These are phyloP conservation scores for Leccinum disarticulatum DNA, from an alignment of 768 basidiomycete genomes.

Conservation along the genomic window DNA sequence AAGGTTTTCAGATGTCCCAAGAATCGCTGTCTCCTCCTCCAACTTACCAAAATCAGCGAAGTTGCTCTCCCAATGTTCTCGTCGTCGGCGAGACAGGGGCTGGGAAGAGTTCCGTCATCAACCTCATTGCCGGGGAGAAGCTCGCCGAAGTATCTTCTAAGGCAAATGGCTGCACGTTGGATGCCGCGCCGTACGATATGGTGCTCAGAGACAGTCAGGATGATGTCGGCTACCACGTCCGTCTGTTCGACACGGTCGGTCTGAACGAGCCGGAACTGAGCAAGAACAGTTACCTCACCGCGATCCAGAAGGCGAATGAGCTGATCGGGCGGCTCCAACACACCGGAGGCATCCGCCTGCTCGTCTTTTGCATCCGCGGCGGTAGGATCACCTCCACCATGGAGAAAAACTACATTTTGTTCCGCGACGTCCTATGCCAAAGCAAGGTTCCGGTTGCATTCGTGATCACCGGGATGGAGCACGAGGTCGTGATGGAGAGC, in stretches of 20 bases:
- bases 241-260: conserved; percentile 34
- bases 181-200: conserved; percentile 24
- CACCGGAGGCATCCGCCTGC: conserved; percentile 28
- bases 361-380: conserved; percentile 35
- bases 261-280: conserved; percentile 27
- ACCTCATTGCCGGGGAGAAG: conserved; percentile 34
- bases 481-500: conserved; percentile 28
- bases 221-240: conserved; percentile 12
- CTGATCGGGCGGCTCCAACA: conserved; percentile 33
- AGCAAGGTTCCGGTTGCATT: conserved; percentile 32
- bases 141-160: conserved; percentile 29
- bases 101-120: conserved; percentile 43
- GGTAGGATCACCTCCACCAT: conserved; percentile 28
- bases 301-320: conserved; percentile 28
- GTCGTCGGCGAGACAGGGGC: conserved; percentile 34
- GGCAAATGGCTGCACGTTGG: conserved; percentile 36
- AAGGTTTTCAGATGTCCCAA: conserved; percentile 5
- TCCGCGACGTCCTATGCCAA: conserved; percentile 29
- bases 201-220: conserved; percentile 13
- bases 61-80: conserved; percentile 33
- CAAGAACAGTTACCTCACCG: conserved; percentile 21
- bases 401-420: conserved; percentile 29
- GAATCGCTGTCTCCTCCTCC: neutral
- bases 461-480: conserved; percentile 34
- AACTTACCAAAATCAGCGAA: conserved; percentile 13